These are phyloP conservation scores for Onygenales sp. DNA, from an alignment of 2,329 filamentous ascomycete species.

Conservation along the genomic window DNA sequence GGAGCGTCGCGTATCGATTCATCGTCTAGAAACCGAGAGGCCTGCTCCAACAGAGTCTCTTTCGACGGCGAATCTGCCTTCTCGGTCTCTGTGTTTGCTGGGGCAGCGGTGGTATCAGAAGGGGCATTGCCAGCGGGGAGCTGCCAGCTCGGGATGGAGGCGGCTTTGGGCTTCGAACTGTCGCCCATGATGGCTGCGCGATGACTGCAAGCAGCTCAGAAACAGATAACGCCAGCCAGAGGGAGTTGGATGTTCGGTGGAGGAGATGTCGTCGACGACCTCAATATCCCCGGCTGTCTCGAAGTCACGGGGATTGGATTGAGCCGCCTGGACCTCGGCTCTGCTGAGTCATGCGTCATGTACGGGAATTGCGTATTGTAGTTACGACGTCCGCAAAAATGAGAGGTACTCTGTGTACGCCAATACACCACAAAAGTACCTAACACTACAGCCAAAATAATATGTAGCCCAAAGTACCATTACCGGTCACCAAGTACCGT, in stretches of 20 bases:
- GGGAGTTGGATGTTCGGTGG: background rate
- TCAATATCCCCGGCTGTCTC: background rate
- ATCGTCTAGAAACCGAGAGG: conserved; percentile 66
- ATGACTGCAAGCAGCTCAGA: background rate
- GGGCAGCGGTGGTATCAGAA: conserved; percentile 28
- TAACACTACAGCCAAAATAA: background rate
- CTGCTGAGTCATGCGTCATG: background rate
- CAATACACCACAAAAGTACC: background rate
- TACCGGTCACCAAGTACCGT: background rate
- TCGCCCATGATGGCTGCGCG: conserved; percentile 21
- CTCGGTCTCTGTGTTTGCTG: conserved; percentile 8
- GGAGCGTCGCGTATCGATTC: conserved; percentile 60
- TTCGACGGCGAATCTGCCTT: conserved; percentile 10
- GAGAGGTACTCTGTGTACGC: background rate
- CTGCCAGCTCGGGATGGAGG: conserved; percentile 34
- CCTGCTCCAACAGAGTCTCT: conserved; percentile 51
- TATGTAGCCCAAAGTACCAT: background rate
- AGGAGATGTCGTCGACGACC: background rate
- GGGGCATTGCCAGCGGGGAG: conserved; percentile 8
- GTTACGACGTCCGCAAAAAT: no score
- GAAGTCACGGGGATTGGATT: background rate
- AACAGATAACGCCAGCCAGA: background rate
- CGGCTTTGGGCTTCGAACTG: conserved; percentile 17
- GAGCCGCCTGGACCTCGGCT: conserved; percentile 1
- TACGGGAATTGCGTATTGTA: background rate